Percentiles rank a stretch among this genome's conserved stretches.
These are phyloP conservation scores for Vanderwaltozyma yarrowii DNA, from an alignment of 805 yeast genomes.

Conservation along the genomic window DNA sequence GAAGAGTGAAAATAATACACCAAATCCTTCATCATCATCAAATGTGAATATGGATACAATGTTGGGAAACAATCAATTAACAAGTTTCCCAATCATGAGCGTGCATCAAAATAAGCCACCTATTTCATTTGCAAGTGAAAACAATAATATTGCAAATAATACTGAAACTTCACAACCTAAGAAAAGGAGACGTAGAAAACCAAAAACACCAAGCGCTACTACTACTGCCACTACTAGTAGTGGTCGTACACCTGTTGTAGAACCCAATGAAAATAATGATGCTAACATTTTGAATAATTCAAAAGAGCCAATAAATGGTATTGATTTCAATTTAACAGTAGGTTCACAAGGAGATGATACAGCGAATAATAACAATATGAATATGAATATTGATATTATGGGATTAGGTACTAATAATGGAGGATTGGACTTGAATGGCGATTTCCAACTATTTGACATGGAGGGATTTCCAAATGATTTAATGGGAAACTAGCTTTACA, in stretches of 20 bases:
- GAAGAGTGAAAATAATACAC: neutral
- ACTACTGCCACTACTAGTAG: neutral
- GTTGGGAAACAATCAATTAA: neutral
- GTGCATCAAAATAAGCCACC: neutral
- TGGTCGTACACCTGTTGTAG: too few species aligned
- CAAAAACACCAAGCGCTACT: neutral
- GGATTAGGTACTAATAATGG: neutral
- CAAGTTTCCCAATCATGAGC: neutral
- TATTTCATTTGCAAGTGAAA: neutral
- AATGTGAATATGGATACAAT: neutral
- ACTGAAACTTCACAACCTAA: neutral
- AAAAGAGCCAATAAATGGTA: neutral
- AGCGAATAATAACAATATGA: neutral
- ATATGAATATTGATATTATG: constrained; percentile 1
- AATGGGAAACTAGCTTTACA: constrained; percentile 2
- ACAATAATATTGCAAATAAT: neutral
- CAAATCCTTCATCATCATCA: neutral
- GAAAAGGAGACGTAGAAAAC: constrained; percentile 1
- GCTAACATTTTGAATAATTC: neutral
- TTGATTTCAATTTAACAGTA: too few species aligned
- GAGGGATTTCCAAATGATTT: constrained; percentile 3
- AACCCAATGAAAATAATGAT: neutral
- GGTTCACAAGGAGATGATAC: too few species aligned
- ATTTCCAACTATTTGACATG: constrained; percentile 4
- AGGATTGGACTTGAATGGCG: constrained; percentile 1